phyloP scores from a whole-genome alignment of 2,329 filamentous ascomycete genomes.

The Cladorrhinum sp. region DNA sequence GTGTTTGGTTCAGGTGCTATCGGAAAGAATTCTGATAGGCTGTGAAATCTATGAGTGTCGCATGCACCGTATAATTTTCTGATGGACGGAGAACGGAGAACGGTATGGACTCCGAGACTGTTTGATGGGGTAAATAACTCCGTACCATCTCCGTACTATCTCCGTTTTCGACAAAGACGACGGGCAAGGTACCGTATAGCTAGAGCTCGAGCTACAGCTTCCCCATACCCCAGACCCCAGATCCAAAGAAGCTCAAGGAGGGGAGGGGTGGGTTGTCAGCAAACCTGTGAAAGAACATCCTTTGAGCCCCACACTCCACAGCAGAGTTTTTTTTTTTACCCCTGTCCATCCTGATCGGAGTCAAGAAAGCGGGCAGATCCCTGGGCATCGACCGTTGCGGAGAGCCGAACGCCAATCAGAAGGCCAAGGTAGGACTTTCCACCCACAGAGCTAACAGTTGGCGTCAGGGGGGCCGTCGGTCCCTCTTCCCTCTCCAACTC shows the following conservation, averaged over 20 bases:
- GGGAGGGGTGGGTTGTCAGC: slow-evolving; percentile 1
- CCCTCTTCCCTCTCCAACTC: slow-evolving; percentile 21
- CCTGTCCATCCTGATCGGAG: slow-evolving; percentile 25
- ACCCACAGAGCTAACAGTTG: slow-evolving; percentile 16
- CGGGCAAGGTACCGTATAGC: not conserved
- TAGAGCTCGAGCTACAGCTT: not conserved
- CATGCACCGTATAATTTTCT: slow-evolving; percentile 17
- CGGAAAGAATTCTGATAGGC: slow-evolving; percentile 19
- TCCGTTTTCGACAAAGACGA: not conserved
- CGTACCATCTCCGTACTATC: not conserved
- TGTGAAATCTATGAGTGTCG: slow-evolving; percentile 18
- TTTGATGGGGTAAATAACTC: not conserved
- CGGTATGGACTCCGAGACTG: not conserved
- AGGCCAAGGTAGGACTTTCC: slow-evolving; percentile 8
- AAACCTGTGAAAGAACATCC: slow-evolving; percentile 12
- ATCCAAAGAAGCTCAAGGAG: slow-evolving; percentile 6
- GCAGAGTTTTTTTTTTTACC: slow-evolving; percentile 8
- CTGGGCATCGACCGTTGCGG: slow-evolving; percentile 19
- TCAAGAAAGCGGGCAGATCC: slow-evolving; percentile 18
- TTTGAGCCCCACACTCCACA: slow-evolving; percentile 4
- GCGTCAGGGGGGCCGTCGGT: slow-evolving; percentile 25
- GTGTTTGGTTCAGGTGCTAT: slow-evolving; percentile 18
- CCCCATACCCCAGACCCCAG: slow-evolving; percentile 5
- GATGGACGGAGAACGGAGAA: slow-evolving; percentile 8
- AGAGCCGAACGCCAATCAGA: slow-evolving; percentile 18